Evolutionary conservation across 805 yeast genomes (phyloP).

Genomic region (Kazachstania psychrophila): DNA sequence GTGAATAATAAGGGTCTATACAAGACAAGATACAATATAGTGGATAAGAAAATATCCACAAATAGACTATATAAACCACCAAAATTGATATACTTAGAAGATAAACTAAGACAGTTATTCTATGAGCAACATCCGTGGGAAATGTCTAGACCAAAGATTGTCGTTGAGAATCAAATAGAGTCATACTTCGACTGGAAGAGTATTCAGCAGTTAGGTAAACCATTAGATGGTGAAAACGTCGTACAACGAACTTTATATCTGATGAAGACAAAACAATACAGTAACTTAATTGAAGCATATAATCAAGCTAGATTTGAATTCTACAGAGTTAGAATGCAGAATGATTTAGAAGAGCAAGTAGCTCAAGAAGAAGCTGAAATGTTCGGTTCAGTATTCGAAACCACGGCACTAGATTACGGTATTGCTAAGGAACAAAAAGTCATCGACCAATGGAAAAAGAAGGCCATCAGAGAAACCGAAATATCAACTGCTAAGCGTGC

Average conservation of each 20-base stretch:
- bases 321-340: slow-evolving; percentile 74
- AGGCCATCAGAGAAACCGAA: slow-evolving; percentile 59
- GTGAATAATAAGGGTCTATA: slow-evolving; percentile 20
- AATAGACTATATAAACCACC: slow-evolving; percentile 22
- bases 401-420: slow-evolving; percentile 57
- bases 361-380: slow-evolving; percentile 75
- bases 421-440: slow-evolving; percentile 59
- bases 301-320: slow-evolving; percentile 83
- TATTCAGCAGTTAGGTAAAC: slow-evolving; percentile 61
- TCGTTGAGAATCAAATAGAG: slow-evolving; percentile 62
- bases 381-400: slow-evolving; percentile 71
- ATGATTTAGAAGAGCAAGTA: slow-evolving; percentile 63
- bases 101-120: slow-evolving; percentile 70
- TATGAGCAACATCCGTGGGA: slow-evolving; percentile 98
- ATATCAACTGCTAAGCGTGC: slow-evolving; percentile 40
- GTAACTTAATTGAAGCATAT: slow-evolving; percentile 53
- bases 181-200: slow-evolving; percentile 70
- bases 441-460: slow-evolving; percentile 63
- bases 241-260: slow-evolving; percentile 64
- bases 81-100: slow-evolving; percentile 41
- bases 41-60: slow-evolving; percentile 14
- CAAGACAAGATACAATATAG: slow-evolving; percentile 27
- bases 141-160: slow-evolving; percentile 74
- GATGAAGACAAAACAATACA: slow-evolving; percentile 29
- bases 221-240: slow-evolving; percentile 83